These are phyloP conservation scores for Botrytis squamosa DNA, from an alignment of 2,329 filamentous ascomycete genomes.

Conservation along the genomic window DNA sequence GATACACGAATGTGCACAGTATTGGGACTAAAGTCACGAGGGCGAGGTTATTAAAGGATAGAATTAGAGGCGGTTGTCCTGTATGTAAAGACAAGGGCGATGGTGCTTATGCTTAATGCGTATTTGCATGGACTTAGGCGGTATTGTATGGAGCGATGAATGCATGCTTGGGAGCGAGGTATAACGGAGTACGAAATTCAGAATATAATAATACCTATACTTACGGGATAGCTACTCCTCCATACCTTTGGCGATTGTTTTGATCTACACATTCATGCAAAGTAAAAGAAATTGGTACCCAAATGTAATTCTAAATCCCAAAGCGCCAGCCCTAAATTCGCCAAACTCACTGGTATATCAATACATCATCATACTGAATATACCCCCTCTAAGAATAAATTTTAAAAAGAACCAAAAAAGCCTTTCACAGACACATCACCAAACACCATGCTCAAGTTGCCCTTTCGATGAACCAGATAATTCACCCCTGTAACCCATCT, in stretches of 20 bases:
- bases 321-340: neutral
- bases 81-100: slow-evolving; percentile 45
- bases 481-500: slow-evolving; percentile 23
- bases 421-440: neutral
- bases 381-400: neutral
- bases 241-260: neutral
- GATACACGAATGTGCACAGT: slow-evolving; percentile 53
- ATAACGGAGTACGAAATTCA: slow-evolving; percentile 14
- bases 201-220: slow-evolving; percentile 21
- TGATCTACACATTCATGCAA: neutral
- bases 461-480: neutral
- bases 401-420: neutral
- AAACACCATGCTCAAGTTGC: neutral
- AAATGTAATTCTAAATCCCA: neutral
- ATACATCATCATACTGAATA: neutral
- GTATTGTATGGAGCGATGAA: neutral
- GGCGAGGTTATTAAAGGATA: slow-evolving; percentile 73
- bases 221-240: neutral
- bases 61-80: slow-evolving; percentile 64
- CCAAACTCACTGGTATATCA: neutral
- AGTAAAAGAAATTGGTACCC: neutral
- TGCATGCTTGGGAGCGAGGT: slow-evolving; percentile 4
- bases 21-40: slow-evolving; percentile 87
- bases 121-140: neutral
- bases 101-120: slow-evolving; percentile 10